Conservation (phyloP, 495 filamentous ascomycete species). For the Aspergillus haitiensis region DNA sequence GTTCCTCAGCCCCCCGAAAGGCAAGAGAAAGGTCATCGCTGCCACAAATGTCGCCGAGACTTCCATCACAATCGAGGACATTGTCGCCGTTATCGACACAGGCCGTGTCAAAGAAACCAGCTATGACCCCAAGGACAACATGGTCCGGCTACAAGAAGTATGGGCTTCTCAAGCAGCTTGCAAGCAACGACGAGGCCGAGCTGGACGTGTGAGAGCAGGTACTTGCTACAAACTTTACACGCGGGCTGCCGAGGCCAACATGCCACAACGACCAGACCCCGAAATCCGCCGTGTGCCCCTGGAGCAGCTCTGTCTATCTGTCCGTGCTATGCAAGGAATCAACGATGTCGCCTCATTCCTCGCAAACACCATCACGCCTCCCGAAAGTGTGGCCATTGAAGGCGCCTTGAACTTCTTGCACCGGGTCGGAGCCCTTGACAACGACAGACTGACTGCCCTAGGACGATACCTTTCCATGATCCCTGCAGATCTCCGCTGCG, state of each 20-base stretch:
- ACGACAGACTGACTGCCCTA: conserved; percentile 81
- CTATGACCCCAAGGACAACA: conserved; percentile 88
- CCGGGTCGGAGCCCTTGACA: conserved; percentile 84
- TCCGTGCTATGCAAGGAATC: conserved; percentile 87
- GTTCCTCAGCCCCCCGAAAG: conserved; percentile 71
- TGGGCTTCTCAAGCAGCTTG: conserved; percentile 95
- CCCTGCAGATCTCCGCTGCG: conserved; percentile 87
- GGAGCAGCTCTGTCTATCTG: conserved; percentile 90
- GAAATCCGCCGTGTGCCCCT: conserved; percentile 91
- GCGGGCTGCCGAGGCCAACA: conserved; percentile 75
- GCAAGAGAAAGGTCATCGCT: conserved; percentile 86
- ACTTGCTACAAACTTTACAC: conserved; percentile 97
- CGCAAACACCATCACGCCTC: conserved; percentile 82
- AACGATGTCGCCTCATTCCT: conserved; percentile 77
- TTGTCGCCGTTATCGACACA: conserved; percentile 94
- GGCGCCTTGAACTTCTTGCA: conserved; percentile 75
- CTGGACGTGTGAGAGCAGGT: conserved; percentile 86
- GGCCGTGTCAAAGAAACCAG: conserved; percentile 95
- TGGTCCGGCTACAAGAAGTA: conserved; percentile 89
- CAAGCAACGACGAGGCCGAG: conserved; percentile 93
- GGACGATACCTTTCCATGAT: conserved; percentile 91
- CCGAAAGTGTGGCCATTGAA: conserved; percentile 78
- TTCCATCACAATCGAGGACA: conserved; percentile 96
- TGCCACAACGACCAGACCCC: conserved; percentile 87
- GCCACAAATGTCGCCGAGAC: conserved; percentile 98